Conservation (phyloP, 2,329 filamentous ascomycete genomes). For the Paecilomyces fulvus region DNA sequence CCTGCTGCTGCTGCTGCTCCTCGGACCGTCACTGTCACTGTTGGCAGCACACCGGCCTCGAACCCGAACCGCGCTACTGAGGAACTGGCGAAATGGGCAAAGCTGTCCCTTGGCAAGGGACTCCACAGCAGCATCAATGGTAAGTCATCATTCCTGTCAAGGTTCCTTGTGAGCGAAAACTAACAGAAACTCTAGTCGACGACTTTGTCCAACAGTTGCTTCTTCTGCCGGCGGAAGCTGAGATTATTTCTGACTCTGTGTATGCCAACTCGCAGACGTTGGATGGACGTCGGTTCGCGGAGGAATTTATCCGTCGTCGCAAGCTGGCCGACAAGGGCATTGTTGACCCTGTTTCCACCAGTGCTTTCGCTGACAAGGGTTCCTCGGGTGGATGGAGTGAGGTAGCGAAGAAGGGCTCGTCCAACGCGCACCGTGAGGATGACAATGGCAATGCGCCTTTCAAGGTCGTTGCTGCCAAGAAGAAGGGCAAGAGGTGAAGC, state of each 20-base stretch:
- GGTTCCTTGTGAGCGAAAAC: slow-evolving; percentile 9
- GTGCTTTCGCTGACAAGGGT: slow-evolving; percentile 43
- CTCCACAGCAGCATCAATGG: slow-evolving; percentile 59
- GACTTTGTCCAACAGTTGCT: slow-evolving; percentile 70
- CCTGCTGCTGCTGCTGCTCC: slow-evolving; percentile 46
- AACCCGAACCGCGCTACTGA: slow-evolving; percentile 62
- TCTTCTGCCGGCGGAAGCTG: slow-evolving; percentile 64
- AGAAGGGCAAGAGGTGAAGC: slow-evolving; percentile 70
- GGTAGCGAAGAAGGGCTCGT: slow-evolving; percentile 83
- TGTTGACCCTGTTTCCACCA: slow-evolving; percentile 54
- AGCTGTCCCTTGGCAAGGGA: slow-evolving; percentile 67
- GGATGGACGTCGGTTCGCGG: slow-evolving; percentile 85
- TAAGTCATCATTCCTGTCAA: slow-evolving; percentile 31
- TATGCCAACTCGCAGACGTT: slow-evolving; percentile 82
- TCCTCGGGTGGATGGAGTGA: slow-evolving; percentile 78
- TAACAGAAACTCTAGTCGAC: slow-evolving; percentile 53
- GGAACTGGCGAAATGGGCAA: slow-evolving; percentile 91
- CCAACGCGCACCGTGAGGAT: slow-evolving; percentile 40
- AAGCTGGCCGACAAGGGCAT: slow-evolving; percentile 90
- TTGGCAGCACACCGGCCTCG: slow-evolving; percentile 32
- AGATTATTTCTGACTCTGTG: slow-evolving; percentile 81
- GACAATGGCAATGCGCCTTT: slow-evolving; percentile 53
- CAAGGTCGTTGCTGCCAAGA: slow-evolving; percentile 84
- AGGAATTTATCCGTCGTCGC: slow-evolving; percentile 88
- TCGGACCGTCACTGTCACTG: slow-evolving; percentile 41